Evolutionary conservation across 805 yeast genomes (phyloP), one percentile per base, ranked within the genome.

Genomic region (Saccharomyces paradoxus): DNA sequence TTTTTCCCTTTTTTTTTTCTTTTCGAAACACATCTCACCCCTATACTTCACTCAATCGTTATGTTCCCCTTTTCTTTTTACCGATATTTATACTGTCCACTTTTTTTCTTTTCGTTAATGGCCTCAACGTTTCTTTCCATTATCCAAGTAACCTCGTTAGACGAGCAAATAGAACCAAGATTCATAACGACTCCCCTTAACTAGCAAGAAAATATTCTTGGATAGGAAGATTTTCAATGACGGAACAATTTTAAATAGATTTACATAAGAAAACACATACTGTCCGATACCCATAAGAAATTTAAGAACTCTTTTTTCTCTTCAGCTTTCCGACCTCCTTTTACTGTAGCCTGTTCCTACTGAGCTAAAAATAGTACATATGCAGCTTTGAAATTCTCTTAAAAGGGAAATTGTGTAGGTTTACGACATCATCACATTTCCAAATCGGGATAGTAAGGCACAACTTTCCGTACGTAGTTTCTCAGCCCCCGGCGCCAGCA

Each of bases 31-130:
- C 41, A 32, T 32, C 41, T 9, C 21, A 32, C 22, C 32, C 47
- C 13, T 21, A 32, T n/a, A 21, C 12, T 26, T 32, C 12, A 37
- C 17, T n/a, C 26, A 26, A 44, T 50, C 24, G 2, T 12, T 21
- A 41, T 47, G 29, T 49, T 55, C n/a, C 37, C 31, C 30, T 48
- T 48, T 37, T 31, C 56, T 37, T 37, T 37, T 37, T 37, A 10
- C 22, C 22, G 22, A 37, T 17, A 37, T 37, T 10, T 37, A 37
- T 37, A 17, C 17, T 17, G 22, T 21, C 12, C 24, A 37, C 22
- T 17, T 37, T 37, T 37, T 37, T 37, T 37, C 12, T 37, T 37
- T 21, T 37, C 24, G 44, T 37, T 6, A 17, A 37, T 2, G 13
- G 22, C 17, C 22, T n/a, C 17, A 31, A 14, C 7, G 17, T 31